Evolutionary conservation across 441 rosid genomes (phyloP), one percentile per base, ranked within the genome.

Genomic region (Populus hybrid): DNA sequence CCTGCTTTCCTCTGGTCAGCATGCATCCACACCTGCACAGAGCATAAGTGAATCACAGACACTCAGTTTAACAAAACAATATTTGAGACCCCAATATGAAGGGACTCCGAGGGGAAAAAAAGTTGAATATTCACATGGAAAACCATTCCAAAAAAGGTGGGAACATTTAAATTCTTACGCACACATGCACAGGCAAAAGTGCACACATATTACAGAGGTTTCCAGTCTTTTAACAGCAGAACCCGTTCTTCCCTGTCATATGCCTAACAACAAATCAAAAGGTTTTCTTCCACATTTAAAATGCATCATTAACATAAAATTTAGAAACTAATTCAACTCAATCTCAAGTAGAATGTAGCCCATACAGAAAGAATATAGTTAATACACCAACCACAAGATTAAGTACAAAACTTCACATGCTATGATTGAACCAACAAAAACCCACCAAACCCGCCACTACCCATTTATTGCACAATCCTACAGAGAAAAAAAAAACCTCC

Each of bases 1-100:
- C 98, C 98, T 63, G 89, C 92, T 70, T 88, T 90, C 73, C 88
- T 94, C 79, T 94, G 92, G 85, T 96, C 96, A 63, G 98, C 98
- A 83, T 81, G 81, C 68, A 83, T 85, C 99, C 99, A 96, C 42
- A 96, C 94, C 99, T 96, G 85, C 82, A 80, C 18, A 79, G 12
- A 38, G 40, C 29, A 72, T 28, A 79, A 61, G 71, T 53, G 23
- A 50, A 70, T 50, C 12, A 24, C n/a, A 71, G n/a, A 74, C 59
- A 61, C 45, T 81, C 36, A 59, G 73, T 56, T 53, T 21, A 76
- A 36, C 18, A 26, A 67, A 38, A 33, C 28, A 64, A 76, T 23
- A 71, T n/a, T 29, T 23, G n/a, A 69, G 36, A 71, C 38, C 35
- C 70, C 53, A 42, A 71, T 6, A 2, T 45, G 65, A 66, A 45